These are phyloP conservation scores for Trichoderma gamsii DNA, from an alignment of 495 filamentous ascomycete genomes.

Conservation along the genomic window DNA sequence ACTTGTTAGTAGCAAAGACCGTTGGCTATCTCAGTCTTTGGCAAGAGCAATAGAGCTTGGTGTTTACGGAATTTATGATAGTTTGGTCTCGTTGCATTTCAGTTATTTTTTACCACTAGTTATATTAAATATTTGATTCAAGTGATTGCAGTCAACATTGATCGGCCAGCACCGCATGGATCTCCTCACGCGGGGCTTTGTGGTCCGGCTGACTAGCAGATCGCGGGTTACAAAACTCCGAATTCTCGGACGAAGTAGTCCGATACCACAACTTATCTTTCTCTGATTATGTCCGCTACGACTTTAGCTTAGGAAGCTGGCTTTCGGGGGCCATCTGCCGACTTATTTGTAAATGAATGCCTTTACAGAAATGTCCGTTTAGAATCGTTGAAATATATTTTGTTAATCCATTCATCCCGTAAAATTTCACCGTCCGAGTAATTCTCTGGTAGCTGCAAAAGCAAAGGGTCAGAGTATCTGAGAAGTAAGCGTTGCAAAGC, in stretches of 20 bases:
- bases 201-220: not conserved
- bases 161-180: not conserved
- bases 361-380: no score
- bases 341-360: no score
- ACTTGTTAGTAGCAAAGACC: not conserved
- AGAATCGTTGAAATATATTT: no score
- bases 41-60: not conserved
- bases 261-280: not conserved
- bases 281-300: not conserved
- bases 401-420: no score
- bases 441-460: not conserved
- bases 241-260: not conserved
- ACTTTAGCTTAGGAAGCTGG: no score
- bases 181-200: not conserved
- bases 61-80: not conserved
- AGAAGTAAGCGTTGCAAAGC: not conserved
- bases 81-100: not conserved
- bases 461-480: not conserved
- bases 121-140: not conserved
- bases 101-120: not conserved
- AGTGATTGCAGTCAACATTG: not conserved
- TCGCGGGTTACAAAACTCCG: not conserved
- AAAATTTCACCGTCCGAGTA: no score
- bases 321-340: no score
- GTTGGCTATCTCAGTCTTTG: not conserved